Evolutionary conservation across 495 filamentous ascomycete species (phyloP).

Genomic region (Aspergillus sparsus): DNA sequence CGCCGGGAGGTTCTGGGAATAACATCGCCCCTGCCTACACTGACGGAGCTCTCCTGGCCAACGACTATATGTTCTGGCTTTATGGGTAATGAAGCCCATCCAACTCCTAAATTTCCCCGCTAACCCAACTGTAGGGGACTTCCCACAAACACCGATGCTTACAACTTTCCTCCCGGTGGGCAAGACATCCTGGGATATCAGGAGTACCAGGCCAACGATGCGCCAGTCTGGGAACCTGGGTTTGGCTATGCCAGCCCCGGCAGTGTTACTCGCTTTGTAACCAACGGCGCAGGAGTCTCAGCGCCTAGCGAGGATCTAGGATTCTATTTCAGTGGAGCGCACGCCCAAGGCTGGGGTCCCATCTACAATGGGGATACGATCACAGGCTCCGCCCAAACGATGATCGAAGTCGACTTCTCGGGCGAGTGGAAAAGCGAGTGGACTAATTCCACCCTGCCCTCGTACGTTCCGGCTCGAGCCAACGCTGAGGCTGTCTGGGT

Average conservation of each 20-base stretch:
- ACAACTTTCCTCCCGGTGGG: constrained; percentile 34
- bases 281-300: constrained; percentile 62
- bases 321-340: constrained; percentile 71
- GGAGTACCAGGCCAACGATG: constrained; percentile 45
- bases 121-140: constrained; percentile 16
- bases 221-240: constrained; percentile 37
- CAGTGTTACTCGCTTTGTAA: constrained; percentile 61
- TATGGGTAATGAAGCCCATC: constrained; percentile 31
- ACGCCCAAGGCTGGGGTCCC: constrained; percentile 43
- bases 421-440: constrained; percentile 51
- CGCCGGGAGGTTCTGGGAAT: constrained; percentile 41
- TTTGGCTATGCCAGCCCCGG: constrained; percentile 41
- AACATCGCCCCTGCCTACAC: constrained; percentile 60
- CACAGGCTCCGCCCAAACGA: constrained; percentile 37
- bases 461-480: constrained; percentile 53
- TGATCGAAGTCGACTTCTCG: constrained; percentile 64
- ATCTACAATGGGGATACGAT: constrained; percentile 40
- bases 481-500: constrained; percentile 70
- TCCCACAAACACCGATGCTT: constrained; percentile 12
- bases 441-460: constrained; percentile 57
- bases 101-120: background rate
- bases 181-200: constrained; percentile 49
- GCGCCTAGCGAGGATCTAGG: constrained; percentile 71
- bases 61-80: constrained; percentile 58
- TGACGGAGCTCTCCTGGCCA: constrained; percentile 67